Base-by-base conservation (phyloP, 2,329 filamentous ascomycete genomes). In the Hymenoscyphus albidus region DNA sequence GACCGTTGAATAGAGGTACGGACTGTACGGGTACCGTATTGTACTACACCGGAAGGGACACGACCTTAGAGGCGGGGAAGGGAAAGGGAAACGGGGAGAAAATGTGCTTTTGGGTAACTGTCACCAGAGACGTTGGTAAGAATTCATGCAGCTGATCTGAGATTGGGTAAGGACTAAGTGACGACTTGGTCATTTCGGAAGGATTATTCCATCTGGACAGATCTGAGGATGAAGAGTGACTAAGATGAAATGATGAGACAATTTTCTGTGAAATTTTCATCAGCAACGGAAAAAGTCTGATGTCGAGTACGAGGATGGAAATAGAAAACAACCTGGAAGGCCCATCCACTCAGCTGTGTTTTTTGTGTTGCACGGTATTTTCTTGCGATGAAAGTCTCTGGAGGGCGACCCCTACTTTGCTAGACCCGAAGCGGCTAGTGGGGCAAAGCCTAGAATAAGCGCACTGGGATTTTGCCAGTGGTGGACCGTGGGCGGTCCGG, bases 401-500 rank as follows among this genome's bases (percentile, higher is more conserved):
- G 35, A 35, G 35, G 35, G 35, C 35, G 35, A 35, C 35, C 35
- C 35, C 9, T 35, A 6, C 35, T 35, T 10, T 7, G 35, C 35
- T 35, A 35, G 5, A 9, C 48, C 10, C 18, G 12, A 27, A 1
- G 9, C 18, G 48, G 22, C 48, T 54, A 54, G 48, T 10, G 7
- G 3, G 2, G 22, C 10, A 3, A 38, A 61, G 58, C 58, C 58
- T 61, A 13, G 58, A 61, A 51, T 61, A 61, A 38, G 39, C 58
- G 58, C n/a, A 35, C 35, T 16, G 39, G 39, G 22, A 18, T 16
- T 40, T 39, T 59, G 57, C 27, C 14, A 27, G 58, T 27, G 27
- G 27, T 27, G 22, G 22, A 1, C 3, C 1, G 22, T 27, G 27
- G 27, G 27, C 27, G 27, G 27, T 3, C 27, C 27, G 27, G 27